Evolutionary conservation across 768 basidiomycete species (phyloP).

Genomic region (Peribolospora baueri): DNA sequence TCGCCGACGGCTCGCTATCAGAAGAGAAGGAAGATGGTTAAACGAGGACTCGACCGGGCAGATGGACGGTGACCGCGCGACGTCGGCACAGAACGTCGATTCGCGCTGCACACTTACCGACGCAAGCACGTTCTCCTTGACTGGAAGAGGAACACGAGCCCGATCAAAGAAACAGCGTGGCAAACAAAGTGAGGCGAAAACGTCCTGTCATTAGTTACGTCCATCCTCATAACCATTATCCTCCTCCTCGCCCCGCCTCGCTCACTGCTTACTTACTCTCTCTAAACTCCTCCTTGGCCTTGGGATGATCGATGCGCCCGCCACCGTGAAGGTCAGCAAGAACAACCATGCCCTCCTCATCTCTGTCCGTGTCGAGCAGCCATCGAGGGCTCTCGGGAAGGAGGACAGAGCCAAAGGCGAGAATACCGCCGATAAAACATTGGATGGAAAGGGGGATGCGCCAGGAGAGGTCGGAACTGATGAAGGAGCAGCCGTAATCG

Average conservation of each 20-base stretch:
- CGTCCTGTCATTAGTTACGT: slow-evolving; percentile 10
- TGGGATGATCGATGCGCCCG: slow-evolving; percentile 39
- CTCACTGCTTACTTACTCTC: slow-evolving; percentile 48
- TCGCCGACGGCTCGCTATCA: slow-evolving; percentile 46
- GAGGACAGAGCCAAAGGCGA: slow-evolving; percentile 50
- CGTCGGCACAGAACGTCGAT: no score
- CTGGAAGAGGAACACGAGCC: background rate
- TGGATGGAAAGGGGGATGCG: slow-evolving; percentile 69
- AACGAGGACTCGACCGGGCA: background rate
- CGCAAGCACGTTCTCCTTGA: no score
- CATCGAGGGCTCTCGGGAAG: slow-evolving; percentile 81
- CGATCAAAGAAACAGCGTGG: background rate
- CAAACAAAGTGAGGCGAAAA: slow-evolving; percentile 19
- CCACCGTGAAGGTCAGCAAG: slow-evolving; percentile 65
- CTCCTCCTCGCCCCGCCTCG: slow-evolving; percentile 40
- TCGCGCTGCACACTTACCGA: no score
- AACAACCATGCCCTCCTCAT: slow-evolving; percentile 58
- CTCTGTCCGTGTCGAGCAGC: slow-evolving; percentile 67
- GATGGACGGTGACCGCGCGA: background rate
- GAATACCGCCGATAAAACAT: slow-evolving; percentile 58
- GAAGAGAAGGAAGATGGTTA: background rate
- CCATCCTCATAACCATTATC: slow-evolving; percentile 7
- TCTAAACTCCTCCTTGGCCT: slow-evolving; percentile 58
- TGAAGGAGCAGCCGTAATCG: slow-evolving; percentile 77
- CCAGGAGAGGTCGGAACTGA: slow-evolving; percentile 72